Conservation (phyloP, 768 basidiomycete species). For the Panaeolus cyanescens region DNA sequence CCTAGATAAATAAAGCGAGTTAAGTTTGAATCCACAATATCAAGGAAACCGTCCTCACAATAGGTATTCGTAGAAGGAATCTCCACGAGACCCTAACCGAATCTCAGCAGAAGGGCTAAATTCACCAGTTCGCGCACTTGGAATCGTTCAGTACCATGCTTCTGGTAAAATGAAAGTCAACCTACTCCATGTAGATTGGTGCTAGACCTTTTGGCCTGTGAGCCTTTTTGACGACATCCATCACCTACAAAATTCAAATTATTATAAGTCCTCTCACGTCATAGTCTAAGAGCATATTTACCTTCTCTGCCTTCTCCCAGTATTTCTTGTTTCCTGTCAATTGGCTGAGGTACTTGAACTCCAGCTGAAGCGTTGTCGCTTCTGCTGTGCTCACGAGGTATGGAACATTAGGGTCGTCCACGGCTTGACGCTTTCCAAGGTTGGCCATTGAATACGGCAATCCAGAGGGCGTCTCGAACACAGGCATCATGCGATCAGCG, state of each 20-base stretch:
- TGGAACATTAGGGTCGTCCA: slow-evolving; percentile 58
- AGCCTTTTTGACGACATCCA: slow-evolving; percentile 67
- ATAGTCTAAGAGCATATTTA: slow-evolving; percentile 21
- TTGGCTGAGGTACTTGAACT: slow-evolving; percentile 82
- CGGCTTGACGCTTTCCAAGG: slow-evolving; percentile 58
- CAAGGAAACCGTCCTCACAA: slow-evolving; percentile 48
- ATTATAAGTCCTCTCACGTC: background rate
- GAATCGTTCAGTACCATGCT: background rate
- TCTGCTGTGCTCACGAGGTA: slow-evolving; percentile 83
- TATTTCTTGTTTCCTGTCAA: slow-evolving; percentile 78
- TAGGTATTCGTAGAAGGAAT: slow-evolving; percentile 93
- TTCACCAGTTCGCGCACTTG: slow-evolving; percentile 42
- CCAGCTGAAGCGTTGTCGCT: slow-evolving; percentile 84
- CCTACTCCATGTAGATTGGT: slow-evolving; percentile 82
- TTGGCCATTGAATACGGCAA: slow-evolving; percentile 81
- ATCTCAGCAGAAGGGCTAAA: slow-evolving; percentile 66
- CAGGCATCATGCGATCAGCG: slow-evolving; percentile 79
- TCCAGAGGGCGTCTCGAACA: slow-evolving; percentile 81
- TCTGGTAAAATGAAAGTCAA: background rate
- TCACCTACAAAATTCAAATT: slow-evolving; percentile 38
- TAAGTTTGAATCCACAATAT: background rate
- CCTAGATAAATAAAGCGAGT: slow-evolving; percentile 26
- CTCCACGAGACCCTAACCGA: slow-evolving; percentile 90
- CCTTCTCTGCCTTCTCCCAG: slow-evolving; percentile 84
- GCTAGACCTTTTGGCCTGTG: slow-evolving; percentile 69